Percentiles rank a stretch among this genome's conserved stretches.
Evolutionary conservation across 2,329 filamentous ascomycete genomes (phyloP).

Genomic region (Pleoardoris graminearum): DNA sequence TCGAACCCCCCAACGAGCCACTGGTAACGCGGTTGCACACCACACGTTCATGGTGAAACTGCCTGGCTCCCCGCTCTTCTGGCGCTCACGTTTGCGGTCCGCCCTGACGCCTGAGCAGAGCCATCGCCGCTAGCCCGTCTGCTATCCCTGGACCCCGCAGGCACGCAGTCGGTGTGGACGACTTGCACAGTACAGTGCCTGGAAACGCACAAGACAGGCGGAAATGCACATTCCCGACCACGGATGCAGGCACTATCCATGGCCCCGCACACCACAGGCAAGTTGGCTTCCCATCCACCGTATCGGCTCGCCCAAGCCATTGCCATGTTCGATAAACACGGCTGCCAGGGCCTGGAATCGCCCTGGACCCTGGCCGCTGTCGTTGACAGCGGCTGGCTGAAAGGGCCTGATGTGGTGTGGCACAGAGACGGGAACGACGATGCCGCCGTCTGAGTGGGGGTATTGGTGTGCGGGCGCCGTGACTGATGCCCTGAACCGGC

Average conservation of each 20-base stretch:
- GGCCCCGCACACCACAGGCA: slow-evolving; percentile 16
- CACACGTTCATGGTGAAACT: slow-evolving; percentile 1
- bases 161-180: not conserved
- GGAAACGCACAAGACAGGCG: not conserved
- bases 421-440: slow-evolving; percentile 8
- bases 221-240: slow-evolving; percentile 14
- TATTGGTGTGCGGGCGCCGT: slow-evolving; percentile 17
- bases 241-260: slow-evolving; percentile 13
- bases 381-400: slow-evolving; percentile 28
- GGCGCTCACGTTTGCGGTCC: not conserved
- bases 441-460: not conserved
- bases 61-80: not conserved
- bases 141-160: not conserved
- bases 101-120: not conserved
- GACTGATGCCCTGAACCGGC: slow-evolving; percentile 23
- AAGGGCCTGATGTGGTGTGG: slow-evolving; percentile 11
- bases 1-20: slow-evolving; percentile 18
- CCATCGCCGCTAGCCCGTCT: not conserved
- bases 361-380: slow-evolving; percentile 17
- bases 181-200: not conserved
- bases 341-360: too few relatives aligned
- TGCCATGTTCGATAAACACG: slow-evolving; percentile 13
- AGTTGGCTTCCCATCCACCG: slow-evolving; percentile 15
- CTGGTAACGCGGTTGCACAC: slow-evolving; percentile 21
- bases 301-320: slow-evolving; percentile 6